phyloP scores from a whole-genome alignment of 805 yeast genomes.

The Myxozyma neotropica region DNA sequence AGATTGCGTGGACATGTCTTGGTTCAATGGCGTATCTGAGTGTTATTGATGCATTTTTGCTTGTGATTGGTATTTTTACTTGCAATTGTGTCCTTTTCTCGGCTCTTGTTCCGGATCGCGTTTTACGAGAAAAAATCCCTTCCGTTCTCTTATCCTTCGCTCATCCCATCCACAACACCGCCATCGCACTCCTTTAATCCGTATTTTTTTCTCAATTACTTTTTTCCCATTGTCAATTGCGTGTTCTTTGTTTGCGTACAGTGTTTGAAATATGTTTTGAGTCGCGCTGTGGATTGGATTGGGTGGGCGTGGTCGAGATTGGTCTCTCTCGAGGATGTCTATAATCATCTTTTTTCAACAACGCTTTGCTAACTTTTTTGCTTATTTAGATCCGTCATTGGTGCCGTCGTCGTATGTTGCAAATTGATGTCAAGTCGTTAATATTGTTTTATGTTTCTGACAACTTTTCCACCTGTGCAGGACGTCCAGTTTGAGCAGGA shows the following conservation, averaged over 20 bases:
- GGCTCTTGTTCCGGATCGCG: not conserved
- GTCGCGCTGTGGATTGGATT: too few relatives aligned
- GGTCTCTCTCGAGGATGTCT: not conserved
- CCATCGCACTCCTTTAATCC: not conserved
- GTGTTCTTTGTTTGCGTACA: too few relatives aligned
- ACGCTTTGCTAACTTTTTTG: not conserved
- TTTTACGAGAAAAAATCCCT: not conserved
- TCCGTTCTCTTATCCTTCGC: not conserved
- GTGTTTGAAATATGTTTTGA: too few relatives aligned
- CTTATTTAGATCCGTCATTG: slow-evolving; percentile 79
- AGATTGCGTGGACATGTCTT: not conserved
- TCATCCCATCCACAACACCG: not conserved
- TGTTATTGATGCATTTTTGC: not conserved
- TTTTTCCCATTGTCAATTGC: not conserved
- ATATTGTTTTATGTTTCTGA: too few relatives aligned
- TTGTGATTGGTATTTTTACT: not conserved
- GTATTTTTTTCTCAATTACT: not conserved
- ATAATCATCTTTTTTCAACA: not conserved
- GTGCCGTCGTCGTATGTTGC: slow-evolving; percentile 84
- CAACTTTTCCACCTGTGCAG: not conserved
- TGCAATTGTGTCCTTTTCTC: not conserved
- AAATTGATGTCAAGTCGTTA: too few relatives aligned
- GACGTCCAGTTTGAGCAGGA: slow-evolving; percentile 98
- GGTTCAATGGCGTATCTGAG: not conserved
- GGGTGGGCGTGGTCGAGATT: not conserved